Evolutionary conservation across 768 basidiomycete species (phyloP).

Genomic region (Russula sp.): DNA sequence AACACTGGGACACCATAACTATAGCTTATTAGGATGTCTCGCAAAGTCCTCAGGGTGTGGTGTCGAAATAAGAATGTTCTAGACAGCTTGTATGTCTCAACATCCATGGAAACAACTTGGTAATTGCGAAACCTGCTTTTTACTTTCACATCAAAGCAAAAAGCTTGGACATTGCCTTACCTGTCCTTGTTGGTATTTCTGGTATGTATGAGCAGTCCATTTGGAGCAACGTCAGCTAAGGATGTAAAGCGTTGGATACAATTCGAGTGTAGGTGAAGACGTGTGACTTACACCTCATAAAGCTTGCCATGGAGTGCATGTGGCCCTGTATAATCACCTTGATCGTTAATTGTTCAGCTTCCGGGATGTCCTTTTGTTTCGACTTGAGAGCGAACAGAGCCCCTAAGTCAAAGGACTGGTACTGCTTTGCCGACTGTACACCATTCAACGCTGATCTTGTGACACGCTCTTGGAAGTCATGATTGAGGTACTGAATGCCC

Average conservation of each 20-base stretch:
- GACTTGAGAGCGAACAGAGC: neutral
- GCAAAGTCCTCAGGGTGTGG: constrained; percentile 43
- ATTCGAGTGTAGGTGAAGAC: neutral
- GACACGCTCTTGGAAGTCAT: constrained; percentile 41
- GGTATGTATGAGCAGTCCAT: constrained; percentile 32
- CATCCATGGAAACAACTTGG: constrained; percentile 42
- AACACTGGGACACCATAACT: constrained; percentile 29
- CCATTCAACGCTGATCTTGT: constrained; percentile 24
- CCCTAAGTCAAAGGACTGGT: neutral
- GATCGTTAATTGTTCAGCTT: neutral
- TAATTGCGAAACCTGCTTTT: constrained; percentile 38
- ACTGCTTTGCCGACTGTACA: constrained; percentile 25
- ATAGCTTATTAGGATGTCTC: constrained; percentile 38
- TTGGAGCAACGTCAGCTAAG: constrained; percentile 29
- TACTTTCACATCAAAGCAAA: neutral
- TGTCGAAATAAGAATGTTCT: constrained; percentile 48
- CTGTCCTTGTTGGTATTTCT: constrained; percentile 25
- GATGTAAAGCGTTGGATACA: neutral
- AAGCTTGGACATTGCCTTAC: constrained; percentile 25
- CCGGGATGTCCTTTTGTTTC: neutral
- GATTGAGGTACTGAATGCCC: constrained; percentile 38
- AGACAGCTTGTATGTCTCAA: constrained; percentile 37
- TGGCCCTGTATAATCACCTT: constrained; percentile 8
- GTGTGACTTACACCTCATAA: constrained; percentile 34
- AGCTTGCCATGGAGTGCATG: constrained; percentile 34